Evolutionary conservation across 2,329 filamentous ascomycete species (phyloP).

Genomic region (Capronia coronata): DNA sequence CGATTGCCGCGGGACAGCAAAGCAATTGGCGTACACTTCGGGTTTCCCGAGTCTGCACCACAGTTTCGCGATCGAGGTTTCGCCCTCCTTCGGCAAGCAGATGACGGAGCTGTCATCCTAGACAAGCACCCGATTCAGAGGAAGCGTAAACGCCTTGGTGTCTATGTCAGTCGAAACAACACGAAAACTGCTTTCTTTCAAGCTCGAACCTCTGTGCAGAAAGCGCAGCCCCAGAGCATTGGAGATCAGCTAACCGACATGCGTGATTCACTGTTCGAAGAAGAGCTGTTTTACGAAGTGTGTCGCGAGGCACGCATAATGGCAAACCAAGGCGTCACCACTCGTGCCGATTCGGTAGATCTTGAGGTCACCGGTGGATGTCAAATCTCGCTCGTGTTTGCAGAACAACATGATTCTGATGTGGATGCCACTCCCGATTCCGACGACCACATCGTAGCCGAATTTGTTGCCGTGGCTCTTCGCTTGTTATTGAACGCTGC

Average conservation of each 20-base stretch:
- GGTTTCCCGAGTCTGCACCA: constrained; percentile 66
- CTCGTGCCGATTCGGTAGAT: constrained; percentile 53
- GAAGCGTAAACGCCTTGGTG: constrained; percentile 56
- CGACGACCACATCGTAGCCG: constrained; percentile 51
- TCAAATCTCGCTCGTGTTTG: constrained; percentile 62
- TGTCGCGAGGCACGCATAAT: constrained; percentile 71
- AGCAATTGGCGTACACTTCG: constrained; percentile 78
- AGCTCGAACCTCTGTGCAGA: background rate
- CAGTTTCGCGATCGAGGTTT: constrained; percentile 65
- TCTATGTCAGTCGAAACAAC: constrained; percentile 35
- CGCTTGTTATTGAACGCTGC: constrained; percentile 71
- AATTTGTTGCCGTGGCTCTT: constrained; percentile 60
- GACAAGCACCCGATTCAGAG: constrained; percentile 50
- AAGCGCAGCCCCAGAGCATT: constrained; percentile 29
- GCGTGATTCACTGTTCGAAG: constrained; percentile 50
- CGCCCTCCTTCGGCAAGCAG: constrained; percentile 66
- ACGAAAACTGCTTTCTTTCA: constrained; percentile 17
- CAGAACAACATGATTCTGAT: constrained; percentile 50
- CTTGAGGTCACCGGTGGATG: constrained; percentile 50
- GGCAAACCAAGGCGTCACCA: constrained; percentile 62
- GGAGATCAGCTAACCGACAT: constrained; percentile 33
- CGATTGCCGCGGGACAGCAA: constrained; percentile 66
- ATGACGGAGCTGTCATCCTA: constrained; percentile 68
- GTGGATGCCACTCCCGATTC: constrained; percentile 25
- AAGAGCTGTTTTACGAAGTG: constrained; percentile 85